Percentiles rank a stretch among this genome's conserved stretches.
phyloP scores from a whole-genome alignment of 345 rosid genomes.

The Eucalyptus melliodora region DNA sequence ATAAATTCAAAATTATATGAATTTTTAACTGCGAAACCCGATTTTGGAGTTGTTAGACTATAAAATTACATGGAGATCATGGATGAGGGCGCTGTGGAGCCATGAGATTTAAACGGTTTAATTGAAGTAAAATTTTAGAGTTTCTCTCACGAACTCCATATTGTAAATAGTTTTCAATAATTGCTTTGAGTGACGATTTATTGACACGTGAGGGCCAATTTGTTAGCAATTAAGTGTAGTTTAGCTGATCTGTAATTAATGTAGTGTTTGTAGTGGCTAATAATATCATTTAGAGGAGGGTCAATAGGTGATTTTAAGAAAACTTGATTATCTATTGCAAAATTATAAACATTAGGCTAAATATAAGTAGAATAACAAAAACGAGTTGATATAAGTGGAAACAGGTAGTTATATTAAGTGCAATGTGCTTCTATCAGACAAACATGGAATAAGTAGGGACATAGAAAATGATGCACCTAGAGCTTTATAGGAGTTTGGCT shows the following conservation, averaged over 20 bases:
- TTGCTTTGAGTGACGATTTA: fast-evolving
- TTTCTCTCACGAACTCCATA: fast-evolving
- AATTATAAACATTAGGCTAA: too few species aligned
- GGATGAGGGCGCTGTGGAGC: fast-evolving
- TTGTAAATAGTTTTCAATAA: fast-evolving
- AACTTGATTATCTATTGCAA: too few species aligned
- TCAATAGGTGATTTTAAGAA: too few species aligned
- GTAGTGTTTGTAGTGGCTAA: fast-evolving
- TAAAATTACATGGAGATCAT: neutral
- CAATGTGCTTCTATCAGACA: fast-evolving
- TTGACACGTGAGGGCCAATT: neutral
- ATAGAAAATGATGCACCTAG: fast-evolving
- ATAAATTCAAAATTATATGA: too few species aligned
- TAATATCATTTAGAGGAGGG: too few species aligned
- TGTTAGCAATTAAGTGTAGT: neutral
- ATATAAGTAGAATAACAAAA: too few species aligned
- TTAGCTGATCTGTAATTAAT: fast-evolving
- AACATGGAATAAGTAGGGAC: too few species aligned
- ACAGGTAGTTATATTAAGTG: too few species aligned
- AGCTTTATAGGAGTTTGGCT: fast-evolving
- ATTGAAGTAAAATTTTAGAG: fast-evolving
- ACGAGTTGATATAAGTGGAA: fast-evolving
- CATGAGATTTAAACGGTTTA: fast-evolving
- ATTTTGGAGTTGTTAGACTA: too few species aligned
- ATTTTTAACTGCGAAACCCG: fast-evolving